Percentiles rank a stretch among this genome's conserved stretches.
phyloP scores from a whole-genome alignment of 2,329 filamentous ascomycete species.

The Penicillium sp. region DNA sequence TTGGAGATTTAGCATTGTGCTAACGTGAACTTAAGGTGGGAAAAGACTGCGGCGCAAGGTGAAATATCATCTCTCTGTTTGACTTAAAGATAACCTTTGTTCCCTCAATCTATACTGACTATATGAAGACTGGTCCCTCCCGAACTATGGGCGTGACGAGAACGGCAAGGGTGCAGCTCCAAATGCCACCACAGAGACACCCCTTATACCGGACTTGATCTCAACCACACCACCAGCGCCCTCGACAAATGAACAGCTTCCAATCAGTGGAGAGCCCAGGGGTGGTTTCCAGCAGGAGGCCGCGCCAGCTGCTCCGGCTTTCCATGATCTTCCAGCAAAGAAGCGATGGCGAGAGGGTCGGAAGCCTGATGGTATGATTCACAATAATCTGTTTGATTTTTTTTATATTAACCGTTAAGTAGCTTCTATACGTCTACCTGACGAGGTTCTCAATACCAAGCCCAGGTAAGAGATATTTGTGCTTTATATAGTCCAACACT shows the following conservation, averaged over 20 bases:
- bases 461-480: not conserved
- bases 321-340: not conserved
- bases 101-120: not conserved
- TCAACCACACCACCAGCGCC: not conserved
- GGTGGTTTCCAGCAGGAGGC: not conserved
- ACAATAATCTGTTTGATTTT: too few species aligned
- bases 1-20: not conserved
- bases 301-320: not conserved
- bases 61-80: not conserved
- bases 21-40: not conserved
- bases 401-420: not conserved
- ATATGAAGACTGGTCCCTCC: not conserved
- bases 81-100: too few species aligned
- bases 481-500: too few species aligned
- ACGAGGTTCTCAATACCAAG: not conserved
- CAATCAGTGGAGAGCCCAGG: not conserved
- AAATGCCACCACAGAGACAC: not conserved
- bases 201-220: not conserved
- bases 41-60: constrained; percentile 1
- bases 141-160: not conserved
- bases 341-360: not conserved
- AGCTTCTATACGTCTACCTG: not conserved
- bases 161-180: too few species aligned
- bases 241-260: not conserved
- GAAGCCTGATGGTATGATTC: not conserved